Base-by-base conservation (phyloP, 1,284 basidiomycete species). In the Filobasidium uniguttulatum region DNA sequence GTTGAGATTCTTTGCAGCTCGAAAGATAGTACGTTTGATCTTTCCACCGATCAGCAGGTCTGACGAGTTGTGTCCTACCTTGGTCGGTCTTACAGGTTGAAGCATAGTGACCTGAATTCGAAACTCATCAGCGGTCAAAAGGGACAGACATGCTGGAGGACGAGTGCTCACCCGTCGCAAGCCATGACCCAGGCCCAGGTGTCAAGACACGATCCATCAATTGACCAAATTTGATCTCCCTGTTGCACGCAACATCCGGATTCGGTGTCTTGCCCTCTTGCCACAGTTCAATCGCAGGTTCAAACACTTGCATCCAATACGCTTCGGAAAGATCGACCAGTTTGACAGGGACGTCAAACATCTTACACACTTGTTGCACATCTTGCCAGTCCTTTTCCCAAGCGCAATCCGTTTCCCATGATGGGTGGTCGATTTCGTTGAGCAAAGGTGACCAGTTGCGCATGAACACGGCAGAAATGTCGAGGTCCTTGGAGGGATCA, bases 381-480 rank as follows among this genome's bases (percentile, higher is more conserved):
- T 93, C 86, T 50, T 83, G 77, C 85, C 86, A 97, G 60, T 97
- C 91, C 50, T 80, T 82, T 67, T 96, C 83, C 93, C 93, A 97
- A 61, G 87, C 83, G 63, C 93, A 96, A 0, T 67, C 82, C 83
- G 60, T 82, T 78, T 44, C 77, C 29, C 45, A 48, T 19, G 33
- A 35, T 19, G 26, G 48, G 29, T 54, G 53, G 29, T 55, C 46
- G 1, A 38, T 29, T 52, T 71, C 69, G 14, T 65, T 66, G 3
- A 64, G 56, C 0, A 64, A 55, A 0, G 64, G 60, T 34, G 75
- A 89, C 91, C 93, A 97, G 57, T 97, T 96, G 22, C 88, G 79
- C 93, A 96, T 96, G 68, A 83, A 97, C 0, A 96, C 76, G 1
- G 88, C 89, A 49, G 79, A 84, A 15, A 89, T 75, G 60, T 88